Percentiles rank a stretch among this genome's conserved stretches.
phyloP scores from a whole-genome alignment of 1,284 basidiomycete genomes.

The Termitomyces sp. region DNA sequence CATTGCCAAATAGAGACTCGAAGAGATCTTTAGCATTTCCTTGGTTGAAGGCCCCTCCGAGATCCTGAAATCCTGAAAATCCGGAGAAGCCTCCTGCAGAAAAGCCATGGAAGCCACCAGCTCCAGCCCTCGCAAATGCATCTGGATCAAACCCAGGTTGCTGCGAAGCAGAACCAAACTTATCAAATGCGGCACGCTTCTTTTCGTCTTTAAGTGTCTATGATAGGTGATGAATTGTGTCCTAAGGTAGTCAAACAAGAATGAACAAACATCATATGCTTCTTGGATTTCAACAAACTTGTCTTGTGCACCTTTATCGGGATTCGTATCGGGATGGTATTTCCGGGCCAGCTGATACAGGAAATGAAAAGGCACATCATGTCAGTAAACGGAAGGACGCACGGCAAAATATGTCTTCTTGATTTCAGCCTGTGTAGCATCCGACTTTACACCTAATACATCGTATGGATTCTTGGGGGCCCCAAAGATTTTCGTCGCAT shows the following conservation, averaged over 20 bases:
- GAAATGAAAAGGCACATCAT: constrained; percentile 3
- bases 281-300: constrained; percentile 97
- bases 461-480: constrained; percentile 88
- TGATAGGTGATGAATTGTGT: background rate
- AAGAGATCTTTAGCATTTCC: constrained; percentile 68
- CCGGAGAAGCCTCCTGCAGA: constrained; percentile 55
- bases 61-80: constrained; percentile 67
- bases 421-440: constrained; percentile 84
- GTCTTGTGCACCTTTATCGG: constrained; percentile 86
- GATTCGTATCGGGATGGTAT: constrained; percentile 97
- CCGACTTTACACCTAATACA: constrained; percentile 83
- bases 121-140: constrained; percentile 61
- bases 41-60: constrained; percentile 65
- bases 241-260: background rate
- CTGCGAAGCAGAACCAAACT: constrained; percentile 92
- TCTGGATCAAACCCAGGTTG: constrained; percentile 93
- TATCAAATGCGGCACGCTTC: constrained; percentile 91
- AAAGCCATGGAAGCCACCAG: constrained; percentile 37
- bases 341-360: constrained; percentile 84
- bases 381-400: constrained; percentile 34
- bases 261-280: constrained; percentile 83
- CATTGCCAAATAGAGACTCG: constrained; percentile 75
- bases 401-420: constrained; percentile 97
- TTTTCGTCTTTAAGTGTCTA: constrained; percentile 91
- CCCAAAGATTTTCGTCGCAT: constrained; percentile 52